Evolutionary conservation across 192 early-diverging fungal genomes (phyloP).

Genomic region (Gamsiella multidivaricata): DNA sequence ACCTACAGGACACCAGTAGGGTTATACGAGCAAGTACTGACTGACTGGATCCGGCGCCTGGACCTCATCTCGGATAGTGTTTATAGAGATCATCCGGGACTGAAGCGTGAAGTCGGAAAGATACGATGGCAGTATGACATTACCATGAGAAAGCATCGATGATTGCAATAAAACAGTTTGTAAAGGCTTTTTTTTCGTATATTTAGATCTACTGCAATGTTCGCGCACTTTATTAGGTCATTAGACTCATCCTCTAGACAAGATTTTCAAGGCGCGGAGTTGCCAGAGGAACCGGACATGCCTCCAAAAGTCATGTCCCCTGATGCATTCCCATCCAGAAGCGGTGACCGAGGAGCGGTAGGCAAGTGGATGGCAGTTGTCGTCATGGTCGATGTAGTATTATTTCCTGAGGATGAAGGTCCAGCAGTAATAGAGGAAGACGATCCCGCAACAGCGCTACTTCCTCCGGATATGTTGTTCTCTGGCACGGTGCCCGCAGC

Average conservation of each 20-base stretch:
- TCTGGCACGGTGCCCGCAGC: conserved; percentile 11
- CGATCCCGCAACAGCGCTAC: neutral
- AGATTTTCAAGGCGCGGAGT: conserved; percentile 20
- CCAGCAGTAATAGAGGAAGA: neutral
- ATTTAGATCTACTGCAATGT: no score
- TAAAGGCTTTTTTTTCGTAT: no score
- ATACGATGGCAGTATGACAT: conserved; percentile 35
- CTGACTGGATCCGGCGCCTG: conserved; percentile 27
- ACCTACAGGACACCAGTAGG: conserved; percentile 8
- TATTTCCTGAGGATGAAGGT: neutral
- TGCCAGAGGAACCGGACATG: conserved; percentile 1
- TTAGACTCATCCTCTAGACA: no score
- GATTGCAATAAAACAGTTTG: no score
- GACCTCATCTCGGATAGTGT: conserved; percentile 15
- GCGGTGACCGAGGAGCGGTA: neutral
- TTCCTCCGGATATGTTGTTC: conserved; percentile 28
- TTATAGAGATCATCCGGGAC: conserved; percentile 8
- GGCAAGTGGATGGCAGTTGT: conserved; percentile 8
- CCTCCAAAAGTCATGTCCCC: conserved; percentile 8
- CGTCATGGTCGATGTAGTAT: neutral
- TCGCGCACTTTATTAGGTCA: no score
- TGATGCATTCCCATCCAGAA: conserved; percentile 13
- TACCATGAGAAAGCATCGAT: neutral
- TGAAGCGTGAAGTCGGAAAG: conserved; percentile 49
- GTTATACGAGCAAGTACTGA: conserved; percentile 15